Conservation (phyloP, 768 basidiomycete species). For the Amanita subjunquillea region DNA sequence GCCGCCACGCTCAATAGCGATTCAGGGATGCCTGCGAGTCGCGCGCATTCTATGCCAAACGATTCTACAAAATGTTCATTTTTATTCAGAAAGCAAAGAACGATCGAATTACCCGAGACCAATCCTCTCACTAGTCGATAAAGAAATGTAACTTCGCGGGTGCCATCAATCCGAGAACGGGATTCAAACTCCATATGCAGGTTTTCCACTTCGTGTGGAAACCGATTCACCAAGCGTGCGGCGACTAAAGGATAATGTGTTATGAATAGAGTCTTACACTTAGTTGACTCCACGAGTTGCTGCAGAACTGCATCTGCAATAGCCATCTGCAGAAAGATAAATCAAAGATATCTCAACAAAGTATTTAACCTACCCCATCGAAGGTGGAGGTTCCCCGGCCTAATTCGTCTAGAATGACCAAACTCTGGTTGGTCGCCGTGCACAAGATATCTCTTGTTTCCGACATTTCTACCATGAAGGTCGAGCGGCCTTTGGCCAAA, state of each 20-base stretch:
- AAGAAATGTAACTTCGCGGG: slow-evolving; percentile 76
- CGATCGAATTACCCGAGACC: slow-evolving; percentile 35
- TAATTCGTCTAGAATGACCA: slow-evolving; percentile 87
- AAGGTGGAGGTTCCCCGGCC: slow-evolving; percentile 89
- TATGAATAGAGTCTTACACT: slow-evolving; percentile 80
- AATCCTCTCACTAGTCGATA: slow-evolving; percentile 68
- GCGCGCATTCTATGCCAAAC: slow-evolving; percentile 88
- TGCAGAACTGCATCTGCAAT: slow-evolving; percentile 77
- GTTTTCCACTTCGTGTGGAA: slow-evolving; percentile 56
- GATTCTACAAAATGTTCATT: slow-evolving; percentile 36
- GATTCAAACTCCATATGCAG: slow-evolving; percentile 82
- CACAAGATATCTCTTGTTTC: slow-evolving; percentile 88
- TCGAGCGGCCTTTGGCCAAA: slow-evolving; percentile 76
- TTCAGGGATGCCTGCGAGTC: slow-evolving; percentile 77
- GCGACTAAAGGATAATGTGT: slow-evolving; percentile 90
- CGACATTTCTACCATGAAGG: slow-evolving; percentile 95
- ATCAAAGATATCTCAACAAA: not conserved
- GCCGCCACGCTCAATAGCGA: slow-evolving; percentile 53
- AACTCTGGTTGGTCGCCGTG: slow-evolving; percentile 59
- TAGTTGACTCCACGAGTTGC: slow-evolving; percentile 46
- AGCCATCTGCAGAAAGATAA: slow-evolving; percentile 48
- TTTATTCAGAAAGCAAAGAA: not conserved
- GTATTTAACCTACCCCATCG: slow-evolving; percentile 54
- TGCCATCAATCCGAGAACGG: slow-evolving; percentile 59
- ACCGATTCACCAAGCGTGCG: slow-evolving; percentile 48